These are phyloP conservation scores for Trichoderma polysporum DNA, from an alignment of 2,329 filamentous ascomycete species.

Conservation along the genomic window DNA sequence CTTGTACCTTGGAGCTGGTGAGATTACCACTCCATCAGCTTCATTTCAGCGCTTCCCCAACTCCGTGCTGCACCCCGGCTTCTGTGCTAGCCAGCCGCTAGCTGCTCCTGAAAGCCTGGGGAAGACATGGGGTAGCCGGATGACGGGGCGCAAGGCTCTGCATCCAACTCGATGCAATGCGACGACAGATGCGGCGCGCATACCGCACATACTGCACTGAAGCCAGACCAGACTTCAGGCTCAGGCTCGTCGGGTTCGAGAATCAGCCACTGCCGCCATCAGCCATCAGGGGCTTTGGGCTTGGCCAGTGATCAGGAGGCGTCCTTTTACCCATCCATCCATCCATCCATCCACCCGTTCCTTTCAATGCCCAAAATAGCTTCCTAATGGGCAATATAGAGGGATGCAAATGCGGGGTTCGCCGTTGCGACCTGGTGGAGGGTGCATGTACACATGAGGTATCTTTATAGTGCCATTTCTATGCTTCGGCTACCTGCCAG, in stretches of 20 bases:
- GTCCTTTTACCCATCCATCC: neutral
- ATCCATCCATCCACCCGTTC: neutral
- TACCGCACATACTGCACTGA: neutral
- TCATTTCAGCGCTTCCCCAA: neutral
- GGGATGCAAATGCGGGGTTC: conserved; percentile 9
- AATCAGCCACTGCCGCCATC: neutral
- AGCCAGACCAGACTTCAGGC: neutral
- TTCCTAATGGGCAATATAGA: conserved; percentile 15
- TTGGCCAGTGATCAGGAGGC: neutral
- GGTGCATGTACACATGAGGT: neutral
- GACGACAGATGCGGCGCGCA: conserved; percentile 3
- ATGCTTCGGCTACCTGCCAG: neutral
- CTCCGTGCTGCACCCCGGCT: neutral
- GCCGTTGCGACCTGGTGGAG: neutral
- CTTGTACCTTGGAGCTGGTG: neutral
- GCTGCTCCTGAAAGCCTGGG: neutral
- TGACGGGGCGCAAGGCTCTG: no score
- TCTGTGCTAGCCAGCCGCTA: neutral
- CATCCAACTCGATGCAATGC: conserved; percentile 7
- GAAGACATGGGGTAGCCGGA: conserved; percentile 4
- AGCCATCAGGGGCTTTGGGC: neutral
- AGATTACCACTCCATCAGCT: neutral
- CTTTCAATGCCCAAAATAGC: conserved; percentile 4
- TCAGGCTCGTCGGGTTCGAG: conserved; percentile 2
- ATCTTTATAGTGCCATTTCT: neutral